Evolutionary conservation across 257 asterid genomes (phyloP).

Genomic region (Handroanthus guayacan): DNA sequence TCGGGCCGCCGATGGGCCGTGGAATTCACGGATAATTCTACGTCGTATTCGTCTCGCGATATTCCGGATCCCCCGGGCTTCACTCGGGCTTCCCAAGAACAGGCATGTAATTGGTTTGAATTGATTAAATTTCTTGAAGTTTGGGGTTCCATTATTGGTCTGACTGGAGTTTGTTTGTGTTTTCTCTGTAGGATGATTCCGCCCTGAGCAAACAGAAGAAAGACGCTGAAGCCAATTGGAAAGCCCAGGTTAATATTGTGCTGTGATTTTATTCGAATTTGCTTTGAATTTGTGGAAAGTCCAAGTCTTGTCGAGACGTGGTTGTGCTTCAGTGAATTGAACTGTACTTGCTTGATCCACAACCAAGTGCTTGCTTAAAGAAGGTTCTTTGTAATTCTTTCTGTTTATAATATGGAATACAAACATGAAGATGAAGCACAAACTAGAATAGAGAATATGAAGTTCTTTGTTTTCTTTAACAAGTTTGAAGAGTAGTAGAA

Average conservation of each 20-base stretch:
- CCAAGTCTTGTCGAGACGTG: neutral
- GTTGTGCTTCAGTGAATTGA: neutral
- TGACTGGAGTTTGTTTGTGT: neutral
- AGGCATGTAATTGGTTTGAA: conserved; percentile 39
- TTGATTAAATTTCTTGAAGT: neutral
- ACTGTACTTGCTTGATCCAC: neutral
- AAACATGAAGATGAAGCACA: too few species aligned
- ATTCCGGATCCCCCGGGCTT: conserved; percentile 71
- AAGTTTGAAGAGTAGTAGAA: neutral
- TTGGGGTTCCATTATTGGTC: neutral
- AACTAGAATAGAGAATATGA: too few species aligned
- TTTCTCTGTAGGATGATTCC: conserved; percentile 60
- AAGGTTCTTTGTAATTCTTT: too few species aligned
- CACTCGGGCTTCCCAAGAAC: conserved; percentile 61
- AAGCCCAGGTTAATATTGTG: conserved; percentile 52
- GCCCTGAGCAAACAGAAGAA: conserved; percentile 60
- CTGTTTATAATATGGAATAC: too few species aligned
- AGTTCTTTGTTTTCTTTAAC: conserved; percentile 5
- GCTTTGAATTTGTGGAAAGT: neutral
- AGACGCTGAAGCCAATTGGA: conserved; percentile 73
- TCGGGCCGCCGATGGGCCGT: conserved; percentile 78
- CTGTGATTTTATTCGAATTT: neutral
- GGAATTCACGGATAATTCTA: conserved; percentile 59
- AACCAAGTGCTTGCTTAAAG: too few species aligned
- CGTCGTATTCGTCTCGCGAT: conserved; percentile 62